Evolutionary conservation across 805 yeast genomes (phyloP).

Genomic region (Candida tallmaniae): DNA sequence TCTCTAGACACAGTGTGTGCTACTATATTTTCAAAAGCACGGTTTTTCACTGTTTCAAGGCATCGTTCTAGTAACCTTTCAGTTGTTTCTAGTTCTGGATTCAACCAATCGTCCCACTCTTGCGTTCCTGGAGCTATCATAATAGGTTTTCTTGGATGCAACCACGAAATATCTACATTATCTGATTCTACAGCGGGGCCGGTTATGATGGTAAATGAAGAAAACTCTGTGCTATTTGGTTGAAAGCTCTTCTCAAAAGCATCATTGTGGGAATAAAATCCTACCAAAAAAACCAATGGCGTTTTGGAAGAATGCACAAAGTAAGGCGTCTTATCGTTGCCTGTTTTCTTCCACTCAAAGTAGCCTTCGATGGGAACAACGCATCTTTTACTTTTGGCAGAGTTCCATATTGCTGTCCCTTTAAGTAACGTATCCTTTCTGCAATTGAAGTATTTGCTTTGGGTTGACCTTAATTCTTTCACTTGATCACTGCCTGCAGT

Average conservation of each 20-base stretch:
- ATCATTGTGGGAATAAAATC: conserved; percentile 34
- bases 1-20: conserved; percentile 54
- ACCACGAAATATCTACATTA: conserved; percentile 53
- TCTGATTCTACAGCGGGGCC: conserved; percentile 49
- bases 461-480: conserved; percentile 28
- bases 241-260: conserved; percentile 20
- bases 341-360: conserved; percentile 67
- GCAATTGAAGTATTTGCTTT: conserved; percentile 67
- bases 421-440: conserved; percentile 55
- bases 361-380: conserved; percentile 79
- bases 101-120: conserved; percentile 65
- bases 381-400: conserved; percentile 52
- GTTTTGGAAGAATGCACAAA: conserved; percentile 53
- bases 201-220: conserved; percentile 67
- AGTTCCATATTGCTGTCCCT: conserved; percentile 54
- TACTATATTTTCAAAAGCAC: conserved; percentile 35
- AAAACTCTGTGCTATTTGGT: conserved; percentile 22
- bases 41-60: conserved; percentile 31
- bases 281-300: conserved; percentile 60
- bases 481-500: conserved; percentile 18
- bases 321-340: conserved; percentile 53
- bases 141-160: conserved; percentile 79
- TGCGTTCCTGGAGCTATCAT: conserved; percentile 54
- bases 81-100: conserved; percentile 37
- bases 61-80: conserved; percentile 32